Conservation (phyloP, 2,329 filamentous ascomycete genomes). For the Aspergillus pseudonomiae region DNA sequence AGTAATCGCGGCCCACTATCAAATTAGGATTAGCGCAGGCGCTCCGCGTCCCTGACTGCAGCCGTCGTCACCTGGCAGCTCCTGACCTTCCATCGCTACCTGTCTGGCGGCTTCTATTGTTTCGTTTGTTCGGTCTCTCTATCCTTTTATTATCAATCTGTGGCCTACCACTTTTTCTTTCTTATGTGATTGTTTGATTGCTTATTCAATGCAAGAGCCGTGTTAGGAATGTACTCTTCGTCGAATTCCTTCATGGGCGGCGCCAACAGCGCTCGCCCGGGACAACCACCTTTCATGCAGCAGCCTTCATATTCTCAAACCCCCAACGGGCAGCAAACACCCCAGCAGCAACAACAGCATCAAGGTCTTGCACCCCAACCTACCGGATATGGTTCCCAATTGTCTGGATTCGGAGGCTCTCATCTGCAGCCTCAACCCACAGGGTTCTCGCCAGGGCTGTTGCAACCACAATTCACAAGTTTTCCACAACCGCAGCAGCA, state of each 20-base stretch:
- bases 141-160: not conserved
- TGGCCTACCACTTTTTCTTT: slow-evolving; percentile 10
- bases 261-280: slow-evolving; percentile 73
- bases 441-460: slow-evolving; percentile 59
- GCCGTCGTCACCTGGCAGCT: slow-evolving; percentile 33
- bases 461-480: slow-evolving; percentile 52
- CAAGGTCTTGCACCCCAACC: slow-evolving; percentile 58
- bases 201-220: slow-evolving; percentile 29
- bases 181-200: slow-evolving; percentile 1
- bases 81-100: slow-evolving; percentile 27
- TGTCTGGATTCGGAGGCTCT: slow-evolving; percentile 55
- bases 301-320: slow-evolving; percentile 50
- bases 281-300: slow-evolving; percentile 60
- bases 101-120: slow-evolving; percentile 19
- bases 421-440: slow-evolving; percentile 69
- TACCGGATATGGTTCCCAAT: slow-evolving; percentile 59
- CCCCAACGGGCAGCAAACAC: slow-evolving; percentile 50
- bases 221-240: slow-evolving; percentile 77
- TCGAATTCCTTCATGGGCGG: slow-evolving; percentile 84
- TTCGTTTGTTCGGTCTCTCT: slow-evolving; percentile 25
- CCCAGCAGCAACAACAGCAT: slow-evolving; percentile 47
- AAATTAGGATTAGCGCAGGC: slow-evolving; percentile 24
- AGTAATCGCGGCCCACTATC: slow-evolving; percentile 9
- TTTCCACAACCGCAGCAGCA: slow-evolving; percentile 54
- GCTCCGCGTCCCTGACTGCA: slow-evolving; percentile 30